Conservation (phyloP, 2,329 filamentous ascomycete species). For the Aspergillus pseudoterreus region DNA sequence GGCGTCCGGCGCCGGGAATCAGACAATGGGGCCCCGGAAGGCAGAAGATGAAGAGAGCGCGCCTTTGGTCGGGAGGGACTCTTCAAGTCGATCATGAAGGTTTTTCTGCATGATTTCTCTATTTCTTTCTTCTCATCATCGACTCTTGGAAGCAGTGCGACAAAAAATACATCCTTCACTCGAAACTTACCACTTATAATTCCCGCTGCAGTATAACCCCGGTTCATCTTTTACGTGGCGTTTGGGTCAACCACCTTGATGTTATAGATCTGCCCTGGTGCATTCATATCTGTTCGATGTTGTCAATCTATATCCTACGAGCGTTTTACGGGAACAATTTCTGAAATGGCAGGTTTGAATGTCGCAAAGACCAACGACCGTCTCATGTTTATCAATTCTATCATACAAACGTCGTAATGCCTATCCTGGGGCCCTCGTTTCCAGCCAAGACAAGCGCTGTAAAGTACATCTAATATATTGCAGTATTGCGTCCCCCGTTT, state of each 20-base stretch:
- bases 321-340: background rate
- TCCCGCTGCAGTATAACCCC: too few species aligned
- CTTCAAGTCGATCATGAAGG: conserved; percentile 1
- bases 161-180: too few species aligned
- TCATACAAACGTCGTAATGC: conserved; percentile 13
- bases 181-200: too few species aligned
- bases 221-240: background rate
- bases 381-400: conserved; percentile 1
- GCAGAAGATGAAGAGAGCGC: conserved; percentile 27
- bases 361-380: too few species aligned
- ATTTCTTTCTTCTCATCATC: background rate
- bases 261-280: background rate
- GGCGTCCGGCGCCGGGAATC: conserved; percentile 3
- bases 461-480: background rate
- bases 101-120: background rate
- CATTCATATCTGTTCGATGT: background rate
- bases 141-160: background rate
- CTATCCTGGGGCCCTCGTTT: background rate
- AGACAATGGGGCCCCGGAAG: conserved; percentile 25
- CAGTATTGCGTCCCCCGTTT: background rate
- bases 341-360: background rate
- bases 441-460: background rate
- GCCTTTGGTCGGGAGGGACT: conserved; percentile 17
- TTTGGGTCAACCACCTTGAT: background rate
- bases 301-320: background rate